Evolutionary conservation across 768 basidiomycete genomes (phyloP), one percentile per base, ranked within the genome.

Genomic region (Boletus fagicola): DNA sequence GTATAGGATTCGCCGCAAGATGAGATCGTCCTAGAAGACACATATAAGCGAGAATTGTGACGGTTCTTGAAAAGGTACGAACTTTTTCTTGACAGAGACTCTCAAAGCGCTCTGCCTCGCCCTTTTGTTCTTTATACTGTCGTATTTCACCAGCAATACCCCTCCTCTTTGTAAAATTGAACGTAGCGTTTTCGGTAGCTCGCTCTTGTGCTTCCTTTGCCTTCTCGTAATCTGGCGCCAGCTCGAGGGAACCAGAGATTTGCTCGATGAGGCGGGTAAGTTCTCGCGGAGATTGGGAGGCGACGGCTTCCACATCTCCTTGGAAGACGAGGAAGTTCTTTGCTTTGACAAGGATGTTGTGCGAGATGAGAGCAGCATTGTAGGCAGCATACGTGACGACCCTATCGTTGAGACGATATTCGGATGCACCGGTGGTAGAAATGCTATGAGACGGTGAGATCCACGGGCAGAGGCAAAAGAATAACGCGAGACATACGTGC

Each of bases 301-400:
- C 97, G 35, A 99, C 92, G 2, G 94, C 92, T 74, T 99, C 97
- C 33, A 99, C 97, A 68, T 98, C 97, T 51, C 97, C 97, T 69
- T 99, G 97, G 77, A 99, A 98, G 12, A 98, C 97, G 51, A 98
- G 87, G 67, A 98, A 99, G 76, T 98, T 98, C 78, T 98, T 98
- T 13, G 97, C 97, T 75, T 97, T 98, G 67, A 98, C 94, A 47
- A 98, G 90, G 67, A 99, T 92, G 67, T 98, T 97, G 65, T 97
- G 94, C 8, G 81, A 77, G 54, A 90, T 80, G 26, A 99, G 87
- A 13, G 92, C 90, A 6, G 86, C 79, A 58, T 97, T 97, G 78
- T 98, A 99, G 2, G 84, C 83, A 13, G 87, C 81, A 71, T 95
- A 95, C 0, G 94, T 89, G 53, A 97, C 92, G 24, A 83, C 77